Evolutionary conservation across 2,329 filamentous ascomycete species (phyloP).

Genomic region (Exophiala spinifera): DNA sequence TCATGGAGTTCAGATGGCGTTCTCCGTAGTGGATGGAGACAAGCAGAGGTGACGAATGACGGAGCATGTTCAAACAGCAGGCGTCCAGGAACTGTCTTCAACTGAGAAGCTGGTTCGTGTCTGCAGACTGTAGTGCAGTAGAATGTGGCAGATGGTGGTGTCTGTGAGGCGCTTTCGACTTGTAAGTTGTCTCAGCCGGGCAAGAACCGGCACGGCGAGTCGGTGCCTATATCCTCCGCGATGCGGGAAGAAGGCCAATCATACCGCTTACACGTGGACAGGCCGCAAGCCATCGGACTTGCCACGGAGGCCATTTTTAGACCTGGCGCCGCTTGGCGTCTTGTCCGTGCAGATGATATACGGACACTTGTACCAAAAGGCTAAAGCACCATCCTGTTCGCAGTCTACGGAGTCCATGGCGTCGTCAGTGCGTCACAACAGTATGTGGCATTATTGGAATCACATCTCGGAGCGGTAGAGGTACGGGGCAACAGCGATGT

Average conservation of each 20-base stretch:
- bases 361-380: too few relatives aligned
- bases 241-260: constrained; percentile 17
- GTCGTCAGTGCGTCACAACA: not conserved
- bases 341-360: not conserved
- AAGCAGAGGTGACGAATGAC: too few relatives aligned
- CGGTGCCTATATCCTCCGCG: constrained; percentile 14
- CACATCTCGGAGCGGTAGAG: too few relatives aligned
- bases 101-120: not conserved
- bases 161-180: not conserved
- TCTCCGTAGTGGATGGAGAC: too few relatives aligned
- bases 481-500: too few relatives aligned
- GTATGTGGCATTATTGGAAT: not conserved
- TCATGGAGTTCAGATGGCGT: too few relatives aligned
- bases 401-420: constrained; percentile 1
- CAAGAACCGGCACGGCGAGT: constrained; percentile 16
- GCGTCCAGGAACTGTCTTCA: too few relatives aligned
- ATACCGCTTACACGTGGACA: constrained; percentile 1
- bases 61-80: too few relatives aligned
- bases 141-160: too few relatives aligned
- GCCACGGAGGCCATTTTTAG: constrained; percentile 15
- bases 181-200: not conserved
- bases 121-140: not conserved
- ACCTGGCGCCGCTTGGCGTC: not conserved
- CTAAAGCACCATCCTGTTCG: not conserved
- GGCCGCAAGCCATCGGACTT: constrained; percentile 4